A percentile compares a stretch with the other conserved stretches of the same genome.
These are phyloP conservation scores for Xylaria nigripes DNA, from an alignment of 495 filamentous ascomycete species.

Conservation along the genomic window DNA sequence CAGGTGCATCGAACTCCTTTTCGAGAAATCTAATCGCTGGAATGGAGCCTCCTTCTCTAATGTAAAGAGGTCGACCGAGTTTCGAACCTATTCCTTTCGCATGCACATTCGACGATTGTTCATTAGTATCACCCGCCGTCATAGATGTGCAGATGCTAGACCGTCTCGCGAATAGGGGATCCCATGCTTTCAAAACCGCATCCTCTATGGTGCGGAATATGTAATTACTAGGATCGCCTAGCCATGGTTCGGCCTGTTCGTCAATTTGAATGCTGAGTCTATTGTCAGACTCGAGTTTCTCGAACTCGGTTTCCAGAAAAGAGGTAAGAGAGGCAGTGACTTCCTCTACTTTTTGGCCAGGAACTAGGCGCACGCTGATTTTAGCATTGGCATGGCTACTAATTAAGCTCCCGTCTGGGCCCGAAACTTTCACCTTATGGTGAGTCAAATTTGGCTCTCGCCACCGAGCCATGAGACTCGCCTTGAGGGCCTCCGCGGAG, in stretches of 20 bases:
- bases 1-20: conserved; percentile 86
- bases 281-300: conserved; percentile 65
- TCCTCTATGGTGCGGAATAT: conserved; percentile 84
- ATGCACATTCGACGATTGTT: background rate
- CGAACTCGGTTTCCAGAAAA: conserved; percentile 67
- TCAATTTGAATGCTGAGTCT: conserved; percentile 75
- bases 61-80: conserved; percentile 64
- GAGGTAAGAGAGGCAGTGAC: conserved; percentile 56
- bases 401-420: conserved; percentile 78
- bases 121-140: background rate
- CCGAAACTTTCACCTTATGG: conserved; percentile 85
- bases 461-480: conserved; percentile 85
- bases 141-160: background rate
- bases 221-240: conserved; percentile 83
- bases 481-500: conserved; percentile 58
- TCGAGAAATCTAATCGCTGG: conserved; percentile 89
- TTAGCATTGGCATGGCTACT: conserved; percentile 76
- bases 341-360: conserved; percentile 75
- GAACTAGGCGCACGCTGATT: conserved; percentile 85
- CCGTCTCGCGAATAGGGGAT: conserved; percentile 27
- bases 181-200: conserved; percentile 80
- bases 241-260: conserved; percentile 91
- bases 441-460: conserved; percentile 92
- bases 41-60: conserved; percentile 91
- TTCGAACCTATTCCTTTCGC: conserved; percentile 18